A percentile compares a stretch with the other conserved stretches of the same genome.
Evolutionary conservation across 345 rosid genomes (phyloP).

Genomic region (Syzygium oleosum): DNA sequence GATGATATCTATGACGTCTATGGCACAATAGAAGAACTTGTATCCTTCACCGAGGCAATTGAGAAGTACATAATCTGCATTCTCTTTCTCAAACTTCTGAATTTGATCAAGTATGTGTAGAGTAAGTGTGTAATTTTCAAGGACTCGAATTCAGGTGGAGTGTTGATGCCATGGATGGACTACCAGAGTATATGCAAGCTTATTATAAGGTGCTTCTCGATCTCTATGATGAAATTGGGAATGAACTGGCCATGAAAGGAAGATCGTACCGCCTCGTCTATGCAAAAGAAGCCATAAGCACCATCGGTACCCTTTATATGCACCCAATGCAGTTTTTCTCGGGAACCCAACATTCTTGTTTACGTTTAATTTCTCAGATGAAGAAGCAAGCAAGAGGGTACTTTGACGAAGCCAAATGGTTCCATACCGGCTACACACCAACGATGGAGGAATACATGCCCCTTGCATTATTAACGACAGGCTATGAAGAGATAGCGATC

Average conservation of each 20-base stretch:
- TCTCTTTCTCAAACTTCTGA: too few relatives aligned
- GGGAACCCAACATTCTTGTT: not conserved
- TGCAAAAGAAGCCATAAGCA: not conserved
- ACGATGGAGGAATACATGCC: not conserved
- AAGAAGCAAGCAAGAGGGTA: not conserved
- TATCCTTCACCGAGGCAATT: too few relatives aligned
- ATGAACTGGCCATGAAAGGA: not conserved
- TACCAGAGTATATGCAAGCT: not conserved
- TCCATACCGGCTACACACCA: not conserved
- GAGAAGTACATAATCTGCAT: too few relatives aligned
- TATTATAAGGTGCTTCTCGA: not conserved
- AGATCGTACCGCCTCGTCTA: not conserved
- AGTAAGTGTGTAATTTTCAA: too few relatives aligned
- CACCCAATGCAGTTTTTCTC: not conserved
- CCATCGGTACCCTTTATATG: not conserved
- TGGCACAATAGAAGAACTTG: too few relatives aligned
- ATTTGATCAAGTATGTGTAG: too few relatives aligned
- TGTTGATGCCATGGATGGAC: too few relatives aligned
- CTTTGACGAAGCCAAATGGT: not conserved
- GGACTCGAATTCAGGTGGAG: too few relatives aligned
- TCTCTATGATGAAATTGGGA: not conserved
- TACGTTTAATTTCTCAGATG: not conserved
- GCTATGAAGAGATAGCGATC: not conserved
- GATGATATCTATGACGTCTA: too few relatives aligned
- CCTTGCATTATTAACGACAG: not conserved